These are phyloP conservation scores for Wallacemonas collosoma DNA, from an alignment of 208 protist species.

Conservation along the genomic window DNA sequence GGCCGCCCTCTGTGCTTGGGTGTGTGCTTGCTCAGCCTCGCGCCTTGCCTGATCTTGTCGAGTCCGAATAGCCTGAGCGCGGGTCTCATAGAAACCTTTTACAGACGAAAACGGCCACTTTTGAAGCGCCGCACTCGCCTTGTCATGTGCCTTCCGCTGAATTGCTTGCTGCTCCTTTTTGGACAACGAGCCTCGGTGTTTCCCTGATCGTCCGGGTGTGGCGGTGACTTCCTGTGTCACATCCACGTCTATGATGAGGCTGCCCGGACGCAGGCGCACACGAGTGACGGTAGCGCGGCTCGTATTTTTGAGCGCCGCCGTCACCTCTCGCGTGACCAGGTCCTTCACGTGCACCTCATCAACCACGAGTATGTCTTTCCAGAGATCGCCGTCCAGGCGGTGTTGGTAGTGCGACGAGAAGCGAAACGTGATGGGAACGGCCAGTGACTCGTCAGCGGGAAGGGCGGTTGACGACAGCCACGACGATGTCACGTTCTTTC, in stretches of 20 bases:
- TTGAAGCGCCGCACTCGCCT: conserved; percentile 8
- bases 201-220: background rate
- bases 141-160: conserved; percentile 13
- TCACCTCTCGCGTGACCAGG: conserved; percentile 28
- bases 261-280: conserved; percentile 25
- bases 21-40: background rate
- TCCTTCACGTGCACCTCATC: conserved; percentile 12
- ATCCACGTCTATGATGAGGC: conserved; percentile 27
- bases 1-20: background rate
- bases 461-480: background rate
- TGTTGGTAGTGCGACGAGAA: conserved; percentile 14
- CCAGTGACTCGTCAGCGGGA: background rate
- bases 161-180: background rate
- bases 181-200: background rate
- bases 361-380: conserved; percentile 20
- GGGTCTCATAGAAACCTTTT: conserved; percentile 21
- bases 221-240: background rate
- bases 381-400: conserved; percentile 25
- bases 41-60: background rate
- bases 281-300: background rate
- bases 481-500: background rate
- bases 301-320: conserved; percentile 14
- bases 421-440: background rate
- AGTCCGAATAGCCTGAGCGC: background rate
- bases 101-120: conserved; percentile 26